These are phyloP conservation scores for Hygrocybe coccinea DNA, from an alignment of 768 basidiomycete species.

Conservation along the genomic window DNA sequence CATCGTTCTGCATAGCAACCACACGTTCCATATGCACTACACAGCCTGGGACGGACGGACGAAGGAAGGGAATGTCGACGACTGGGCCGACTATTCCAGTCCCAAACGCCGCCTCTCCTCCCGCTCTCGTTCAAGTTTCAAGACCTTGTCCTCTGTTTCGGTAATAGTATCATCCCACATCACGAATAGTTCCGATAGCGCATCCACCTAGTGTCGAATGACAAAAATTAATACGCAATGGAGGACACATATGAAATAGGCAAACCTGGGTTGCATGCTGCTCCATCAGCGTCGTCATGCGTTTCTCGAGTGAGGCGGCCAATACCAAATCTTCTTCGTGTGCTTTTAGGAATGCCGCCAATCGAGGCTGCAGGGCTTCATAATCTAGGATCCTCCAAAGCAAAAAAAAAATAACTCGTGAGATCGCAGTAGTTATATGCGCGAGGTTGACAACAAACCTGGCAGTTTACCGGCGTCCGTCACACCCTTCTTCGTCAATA, in stretches of 20 bases:
- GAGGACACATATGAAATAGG: neutral
- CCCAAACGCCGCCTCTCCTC: slow-evolving; percentile 60
- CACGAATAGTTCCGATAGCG: slow-evolving; percentile 78
- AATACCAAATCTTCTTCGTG: slow-evolving; percentile 56
- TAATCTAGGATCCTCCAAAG: slow-evolving; percentile 45
- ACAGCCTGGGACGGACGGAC: too few species aligned
- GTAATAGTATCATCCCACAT: slow-evolving; percentile 76
- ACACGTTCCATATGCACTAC: too few species aligned
- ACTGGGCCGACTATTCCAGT: slow-evolving; percentile 35
- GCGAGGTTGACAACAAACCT: slow-evolving; percentile 35
- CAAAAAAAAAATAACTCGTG: too few species aligned
- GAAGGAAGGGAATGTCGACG: too few species aligned
- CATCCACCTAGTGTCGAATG: slow-evolving; percentile 53
- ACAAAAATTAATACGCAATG: neutral
- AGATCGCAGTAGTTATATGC: neutral
- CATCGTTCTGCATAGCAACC: too few species aligned
- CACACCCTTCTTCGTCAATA: slow-evolving; percentile 65
- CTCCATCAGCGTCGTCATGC: slow-evolving; percentile 62
- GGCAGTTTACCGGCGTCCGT: slow-evolving; percentile 66
- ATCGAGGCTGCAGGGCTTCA: slow-evolving; percentile 61
- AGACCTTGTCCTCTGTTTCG: slow-evolving; percentile 59
- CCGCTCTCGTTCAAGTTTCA: slow-evolving; percentile 54
- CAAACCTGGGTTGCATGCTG: slow-evolving; percentile 63
- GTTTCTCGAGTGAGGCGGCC: slow-evolving; percentile 58
- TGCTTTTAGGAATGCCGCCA: slow-evolving; percentile 51